Evolutionary conservation across 176 grass and related monocot genomes (phyloP).

Genomic region (Calamus simplicifolius): DNA sequence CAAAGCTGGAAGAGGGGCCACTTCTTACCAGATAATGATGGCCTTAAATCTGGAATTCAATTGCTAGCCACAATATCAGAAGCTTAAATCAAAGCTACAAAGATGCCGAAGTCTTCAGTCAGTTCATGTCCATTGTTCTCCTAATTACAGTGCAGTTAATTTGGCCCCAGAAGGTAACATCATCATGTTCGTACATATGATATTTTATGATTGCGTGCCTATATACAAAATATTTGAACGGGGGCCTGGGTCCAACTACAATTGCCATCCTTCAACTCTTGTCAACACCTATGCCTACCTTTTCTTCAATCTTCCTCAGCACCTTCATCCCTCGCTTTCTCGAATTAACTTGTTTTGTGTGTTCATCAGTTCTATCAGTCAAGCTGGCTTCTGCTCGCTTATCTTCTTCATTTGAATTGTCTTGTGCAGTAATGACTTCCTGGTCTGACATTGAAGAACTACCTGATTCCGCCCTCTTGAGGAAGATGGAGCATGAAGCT

Average conservation of each 20-base stretch:
- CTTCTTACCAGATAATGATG: too few species aligned
- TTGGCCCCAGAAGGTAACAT: not conserved
- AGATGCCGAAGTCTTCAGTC: not conserved
- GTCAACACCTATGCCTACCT: slow-evolving; percentile 39
- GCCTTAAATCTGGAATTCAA: too few species aligned
- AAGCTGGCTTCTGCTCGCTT: slow-evolving; percentile 30
- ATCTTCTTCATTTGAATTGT: slow-evolving; percentile 20
- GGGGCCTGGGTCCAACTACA: too few species aligned
- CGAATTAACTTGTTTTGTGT: slow-evolving; percentile 25
- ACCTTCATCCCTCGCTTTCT: slow-evolving; percentile 29
- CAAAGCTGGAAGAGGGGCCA: too few species aligned
- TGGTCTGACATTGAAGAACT: slow-evolving; percentile 35
- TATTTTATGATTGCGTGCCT: not conserved
- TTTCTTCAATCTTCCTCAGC: slow-evolving; percentile 19
- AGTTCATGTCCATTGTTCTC: not conserved
- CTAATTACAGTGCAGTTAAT: not conserved
- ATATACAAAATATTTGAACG: not conserved
- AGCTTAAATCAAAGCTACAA: not conserved
- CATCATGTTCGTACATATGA: not conserved
- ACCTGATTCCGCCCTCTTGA: slow-evolving; percentile 29
- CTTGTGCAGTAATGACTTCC: slow-evolving; percentile 8
- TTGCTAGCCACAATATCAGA: not conserved
- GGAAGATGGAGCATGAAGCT: slow-evolving; percentile 21
- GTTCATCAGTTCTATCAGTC: slow-evolving; percentile 13
- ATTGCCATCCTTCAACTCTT: slow-evolving; percentile 18